phyloP scores from a whole-genome alignment of 2,329 filamentous ascomycete genomes.

The Seiridium unicorne region DNA sequence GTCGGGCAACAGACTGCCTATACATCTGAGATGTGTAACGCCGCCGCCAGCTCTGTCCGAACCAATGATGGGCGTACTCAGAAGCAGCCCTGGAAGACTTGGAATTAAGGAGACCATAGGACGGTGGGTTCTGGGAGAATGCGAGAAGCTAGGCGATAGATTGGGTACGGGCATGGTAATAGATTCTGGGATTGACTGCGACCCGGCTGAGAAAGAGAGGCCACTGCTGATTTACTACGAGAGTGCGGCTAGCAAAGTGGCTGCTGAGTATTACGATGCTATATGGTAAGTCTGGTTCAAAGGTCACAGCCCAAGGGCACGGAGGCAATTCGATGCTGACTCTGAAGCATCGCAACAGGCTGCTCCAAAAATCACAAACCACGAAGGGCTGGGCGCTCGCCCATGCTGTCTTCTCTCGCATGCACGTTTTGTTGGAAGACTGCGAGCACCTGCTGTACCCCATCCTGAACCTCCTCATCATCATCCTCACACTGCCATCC shows the following conservation, averaged over 20 bases:
- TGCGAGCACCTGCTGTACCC: slow-evolving; percentile 2
- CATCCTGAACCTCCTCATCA: slow-evolving; percentile 3
- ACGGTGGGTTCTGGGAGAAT: slow-evolving; percentile 14
- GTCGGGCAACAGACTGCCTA: slow-evolving; percentile 19
- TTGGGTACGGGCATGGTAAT: not conserved
- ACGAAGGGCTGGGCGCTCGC: slow-evolving; percentile 21
- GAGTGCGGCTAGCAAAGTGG: not conserved
- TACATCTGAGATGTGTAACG: slow-evolving; percentile 23
- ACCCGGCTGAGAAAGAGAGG: not conserved
- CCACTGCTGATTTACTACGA: slow-evolving; percentile 3
- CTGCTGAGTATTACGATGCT: slow-evolving; percentile 1
- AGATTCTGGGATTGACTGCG: not conserved
- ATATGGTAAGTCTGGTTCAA: not conserved
- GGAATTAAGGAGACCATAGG: slow-evolving; percentile 19
- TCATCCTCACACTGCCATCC: not conserved
- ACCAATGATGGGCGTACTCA: slow-evolving; percentile 13
- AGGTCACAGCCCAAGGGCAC: slow-evolving; percentile 4
- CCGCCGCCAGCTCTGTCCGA: slow-evolving; percentile 14
- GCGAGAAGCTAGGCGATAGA: not conserved
- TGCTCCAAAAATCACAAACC: slow-evolving; percentile 19
- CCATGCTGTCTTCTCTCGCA: slow-evolving; percentile 18
- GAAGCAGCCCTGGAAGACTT: slow-evolving; percentile 18
- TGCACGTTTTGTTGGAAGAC: slow-evolving; percentile 20
- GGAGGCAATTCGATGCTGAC: slow-evolving; percentile 11
- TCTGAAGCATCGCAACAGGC: slow-evolving; percentile 16